Evolutionary conservation across 2,329 filamentous ascomycete species (phyloP).

Genomic region (Penicillium sp.): DNA sequence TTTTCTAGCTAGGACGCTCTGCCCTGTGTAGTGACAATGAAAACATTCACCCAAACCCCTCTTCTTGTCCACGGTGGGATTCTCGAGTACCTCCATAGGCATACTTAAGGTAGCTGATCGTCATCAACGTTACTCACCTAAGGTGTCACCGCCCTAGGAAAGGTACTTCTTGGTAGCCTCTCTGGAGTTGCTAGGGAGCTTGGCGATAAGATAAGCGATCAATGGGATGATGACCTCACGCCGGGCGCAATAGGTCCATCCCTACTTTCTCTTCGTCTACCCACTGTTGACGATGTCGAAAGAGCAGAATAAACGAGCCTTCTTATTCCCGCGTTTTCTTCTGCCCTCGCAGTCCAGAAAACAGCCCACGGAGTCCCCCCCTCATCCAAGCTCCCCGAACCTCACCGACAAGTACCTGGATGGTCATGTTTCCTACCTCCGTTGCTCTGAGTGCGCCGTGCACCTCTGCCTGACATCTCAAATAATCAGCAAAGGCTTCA

Average conservation of each 20-base stretch:
- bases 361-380: slow-evolving; percentile 16
- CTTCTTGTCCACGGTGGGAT: no score
- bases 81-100: no score
- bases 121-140: no score
- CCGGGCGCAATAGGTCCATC: not conserved
- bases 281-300: slow-evolving; percentile 19
- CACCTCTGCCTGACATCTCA: slow-evolving; percentile 63
- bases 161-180: no score
- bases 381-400: slow-evolving; percentile 6
- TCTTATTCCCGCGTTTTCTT: slow-evolving; percentile 57
- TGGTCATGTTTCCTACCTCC: slow-evolving; percentile 59
- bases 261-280: not conserved
- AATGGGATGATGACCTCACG: no score
- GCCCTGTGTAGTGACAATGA: no score
- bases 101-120: no score
- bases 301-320: slow-evolving; percentile 20
- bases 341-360: slow-evolving; percentile 52
- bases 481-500: slow-evolving; percentile 69
- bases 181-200: not conserved
- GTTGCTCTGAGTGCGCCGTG: slow-evolving; percentile 62
- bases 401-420: slow-evolving; percentile 43
- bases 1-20: no score
- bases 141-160: no score
- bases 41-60: no score
- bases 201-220: not conserved